Evolutionary conservation across 208 protist species (phyloP).

Genomic region (Leishmania turanica): DNA sequence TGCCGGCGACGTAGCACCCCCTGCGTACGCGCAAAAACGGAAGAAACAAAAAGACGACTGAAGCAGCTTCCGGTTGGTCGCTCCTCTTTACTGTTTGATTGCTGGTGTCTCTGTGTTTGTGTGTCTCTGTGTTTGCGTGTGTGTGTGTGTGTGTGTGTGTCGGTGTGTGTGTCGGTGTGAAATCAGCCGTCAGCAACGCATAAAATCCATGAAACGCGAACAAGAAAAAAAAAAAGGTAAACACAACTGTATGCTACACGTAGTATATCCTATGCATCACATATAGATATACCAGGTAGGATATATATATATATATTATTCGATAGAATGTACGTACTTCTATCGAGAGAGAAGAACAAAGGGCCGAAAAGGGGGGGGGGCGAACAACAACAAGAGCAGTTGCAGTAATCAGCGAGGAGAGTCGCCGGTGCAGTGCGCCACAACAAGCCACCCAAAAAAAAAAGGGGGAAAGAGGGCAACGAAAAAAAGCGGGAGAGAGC

Average conservation of each 20-base stretch:
- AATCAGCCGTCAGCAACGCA: no score
- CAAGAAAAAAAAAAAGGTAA: neutral
- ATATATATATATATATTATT: no score
- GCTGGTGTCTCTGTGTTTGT: neutral
- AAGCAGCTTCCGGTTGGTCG: neutral
- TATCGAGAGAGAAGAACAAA: neutral
- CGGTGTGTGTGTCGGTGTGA: neutral
- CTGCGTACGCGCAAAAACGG: no score
- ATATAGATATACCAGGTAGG: no score
- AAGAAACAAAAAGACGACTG: neutral
- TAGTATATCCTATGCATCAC: no score
- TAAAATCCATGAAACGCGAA: neutral
- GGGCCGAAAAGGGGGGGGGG: neutral
- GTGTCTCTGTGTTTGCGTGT: neutral
- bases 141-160: no score
- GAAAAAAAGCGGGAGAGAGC: neutral
- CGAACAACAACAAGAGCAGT: neutral
- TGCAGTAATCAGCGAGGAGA: neutral
- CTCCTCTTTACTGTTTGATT: neutral
- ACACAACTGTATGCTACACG: slow-evolving; percentile 2
- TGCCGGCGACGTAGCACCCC: no score
- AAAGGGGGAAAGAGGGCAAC: neutral
- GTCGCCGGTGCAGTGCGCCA: neutral
- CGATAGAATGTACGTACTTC: neutral
- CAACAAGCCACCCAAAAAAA: neutral